Conservation (phyloP, 1,284 basidiomycete genomes). For the Tilletia walkeri region DNA sequence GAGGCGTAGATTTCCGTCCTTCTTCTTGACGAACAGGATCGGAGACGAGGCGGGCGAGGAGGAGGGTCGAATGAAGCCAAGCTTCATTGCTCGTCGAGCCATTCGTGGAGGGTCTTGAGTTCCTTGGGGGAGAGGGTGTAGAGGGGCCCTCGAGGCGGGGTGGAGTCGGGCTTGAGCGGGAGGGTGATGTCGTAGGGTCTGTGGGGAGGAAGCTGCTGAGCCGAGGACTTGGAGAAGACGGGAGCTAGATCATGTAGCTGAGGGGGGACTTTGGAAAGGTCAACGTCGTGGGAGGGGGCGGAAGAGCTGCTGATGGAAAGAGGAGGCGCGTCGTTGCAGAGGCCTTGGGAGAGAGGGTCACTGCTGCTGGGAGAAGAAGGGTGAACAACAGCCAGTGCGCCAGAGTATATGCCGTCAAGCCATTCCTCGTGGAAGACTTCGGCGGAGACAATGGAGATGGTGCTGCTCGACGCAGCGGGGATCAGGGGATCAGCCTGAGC, state of each 20-base stretch:
- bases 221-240: conserved; percentile 45
- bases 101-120: not conserved
- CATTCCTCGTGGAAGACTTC: too few relatives aligned
- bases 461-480: too few relatives aligned
- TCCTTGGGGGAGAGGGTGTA: not conserved
- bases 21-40: conserved; percentile 61
- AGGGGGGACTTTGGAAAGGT: conserved; percentile 20
- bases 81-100: not conserved
- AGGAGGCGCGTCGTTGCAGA: too few relatives aligned
- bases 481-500: too few relatives aligned
- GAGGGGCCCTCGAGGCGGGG: not conserved
- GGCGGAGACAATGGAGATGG: too few relatives aligned
- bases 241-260: conserved; percentile 35
- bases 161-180: not conserved
- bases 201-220: not conserved
- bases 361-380: too few relatives aligned
- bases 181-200: not conserved
- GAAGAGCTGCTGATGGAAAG: too few relatives aligned
- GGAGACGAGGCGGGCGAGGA: not conserved
- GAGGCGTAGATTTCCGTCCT: conserved; percentile 57
- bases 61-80: not conserved
- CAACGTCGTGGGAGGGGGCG: too few relatives aligned
- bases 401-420: too few relatives aligned
- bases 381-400: too few relatives aligned
- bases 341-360: too few relatives aligned